These are phyloP conservation scores for Sequoiadendron giganteum DNA, from an alignment of 75 land plant species.

Conservation along the genomic window DNA sequence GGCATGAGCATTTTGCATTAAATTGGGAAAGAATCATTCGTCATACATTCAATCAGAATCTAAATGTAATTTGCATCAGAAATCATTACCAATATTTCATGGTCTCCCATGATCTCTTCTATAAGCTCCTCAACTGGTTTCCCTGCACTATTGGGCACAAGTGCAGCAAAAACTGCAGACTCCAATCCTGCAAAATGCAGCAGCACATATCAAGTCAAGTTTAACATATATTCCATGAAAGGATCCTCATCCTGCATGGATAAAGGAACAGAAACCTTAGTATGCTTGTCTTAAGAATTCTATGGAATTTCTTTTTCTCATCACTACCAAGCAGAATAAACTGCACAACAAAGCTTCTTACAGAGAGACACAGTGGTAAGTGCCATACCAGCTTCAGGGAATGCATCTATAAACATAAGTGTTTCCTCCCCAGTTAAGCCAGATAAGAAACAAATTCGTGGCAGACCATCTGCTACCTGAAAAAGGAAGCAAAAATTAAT, in stretches of 20 bases:
- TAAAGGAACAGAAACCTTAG: background rate
- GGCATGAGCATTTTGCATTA: background rate
- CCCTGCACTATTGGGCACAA: conserved; percentile 85
- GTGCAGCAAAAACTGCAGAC: conserved; percentile 80
- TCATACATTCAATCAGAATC: background rate
- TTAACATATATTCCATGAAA: background rate
- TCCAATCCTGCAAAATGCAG: conserved; percentile 54
- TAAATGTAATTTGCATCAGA: background rate
- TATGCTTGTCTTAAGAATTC: background rate
- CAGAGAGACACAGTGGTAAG: background rate
- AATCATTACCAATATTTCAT: conserved; percentile 70
- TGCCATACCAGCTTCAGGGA: conserved; percentile 66
- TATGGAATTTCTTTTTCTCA: background rate
- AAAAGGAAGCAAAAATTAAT: conserved; percentile 11
- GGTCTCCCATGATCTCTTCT: conserved; percentile 95
- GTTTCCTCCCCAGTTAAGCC: conserved; percentile 93
- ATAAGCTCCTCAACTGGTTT: conserved; percentile 67
- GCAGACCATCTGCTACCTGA: conserved; percentile 71
- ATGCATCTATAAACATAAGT: conserved; percentile 87
- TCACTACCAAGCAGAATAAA: background rate
- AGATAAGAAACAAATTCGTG: conserved; percentile 85
- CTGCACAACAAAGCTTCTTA: background rate
- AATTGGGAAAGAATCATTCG: background rate
- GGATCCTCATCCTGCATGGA: background rate
- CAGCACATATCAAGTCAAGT: background rate